Evolutionary conservation across 1,284 basidiomycete species (phyloP), one percentile per base, ranked within the genome.

Genomic region (Trametes polyzona): DNA sequence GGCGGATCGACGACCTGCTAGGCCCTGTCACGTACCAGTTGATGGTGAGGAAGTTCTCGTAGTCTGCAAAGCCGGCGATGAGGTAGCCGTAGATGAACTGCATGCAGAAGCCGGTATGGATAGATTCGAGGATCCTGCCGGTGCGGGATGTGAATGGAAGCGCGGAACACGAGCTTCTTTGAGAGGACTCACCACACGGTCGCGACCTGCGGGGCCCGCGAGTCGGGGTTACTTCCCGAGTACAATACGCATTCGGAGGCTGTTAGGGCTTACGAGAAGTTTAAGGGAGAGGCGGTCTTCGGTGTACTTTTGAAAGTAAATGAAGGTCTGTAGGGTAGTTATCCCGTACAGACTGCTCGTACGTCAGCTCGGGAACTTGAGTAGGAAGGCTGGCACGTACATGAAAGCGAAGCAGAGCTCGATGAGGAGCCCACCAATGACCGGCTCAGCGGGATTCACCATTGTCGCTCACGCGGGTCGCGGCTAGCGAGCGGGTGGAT

Each of bases 21-120:
- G 11, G 12, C 6, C 29, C 17, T n/a, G 16, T 6, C 26, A 58
- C 52, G 40, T 23, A 63, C 62, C 55, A 58, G 32, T 59, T 55
- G 40, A 63, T 56, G 27, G 40, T 29, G 4, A 60, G 32, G 46
- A 63, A 57, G 14, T 49, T 47, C 16, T 48, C 35, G 23, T 39
- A 49, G 36, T 63, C 55, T 16, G 53, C 61, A 46, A 61, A 66
- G n/a, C 53, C 51, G 2, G n/a, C 23, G 50, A 65, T 48, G 19
- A 66, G 47, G 55, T 66, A 66, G n/a, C 35, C 52, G 51, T 66
- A 66, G 12, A 65, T 56, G 51, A 66, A 61, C 52, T 65, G 58
- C 21, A 66, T 62, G 42, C 62, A 63, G 37, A 61, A 58, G 23
- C 33, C 62, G n/a, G 62, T 63, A 33, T 63, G 62, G 21, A 55